These are phyloP conservation scores for Corymbia maculata DNA, from an alignment of 345 rosid species.

Conservation along the genomic window DNA sequence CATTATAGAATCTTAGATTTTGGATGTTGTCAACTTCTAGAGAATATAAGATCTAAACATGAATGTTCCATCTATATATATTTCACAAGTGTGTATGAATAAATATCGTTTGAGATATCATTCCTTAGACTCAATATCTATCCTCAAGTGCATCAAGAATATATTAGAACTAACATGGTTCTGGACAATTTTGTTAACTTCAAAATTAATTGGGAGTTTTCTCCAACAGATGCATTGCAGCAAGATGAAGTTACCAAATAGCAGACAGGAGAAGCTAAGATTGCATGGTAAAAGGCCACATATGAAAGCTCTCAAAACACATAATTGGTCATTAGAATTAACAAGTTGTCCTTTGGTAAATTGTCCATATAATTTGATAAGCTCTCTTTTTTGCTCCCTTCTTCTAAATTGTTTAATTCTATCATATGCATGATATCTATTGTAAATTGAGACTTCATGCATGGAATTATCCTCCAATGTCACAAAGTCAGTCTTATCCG, in stretches of 20 bases:
- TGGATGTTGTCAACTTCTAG: no score
- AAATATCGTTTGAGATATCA: no score
- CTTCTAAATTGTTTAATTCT: not conserved
- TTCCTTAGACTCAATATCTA: no score
- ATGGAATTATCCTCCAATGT: not conserved
- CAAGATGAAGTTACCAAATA: conserved; percentile 13
- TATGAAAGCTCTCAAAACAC: not conserved
- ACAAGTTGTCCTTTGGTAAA: not conserved
- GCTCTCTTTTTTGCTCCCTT: not conserved
- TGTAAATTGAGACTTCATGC: not conserved
- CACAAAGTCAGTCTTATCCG: not conserved
- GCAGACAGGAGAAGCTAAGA: conserved; percentile 22
- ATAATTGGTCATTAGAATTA: not conserved
- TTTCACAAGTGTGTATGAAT: no score
- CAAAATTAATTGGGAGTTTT: no score
- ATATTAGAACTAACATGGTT: no score
- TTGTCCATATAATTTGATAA: not conserved
- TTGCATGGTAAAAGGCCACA: not conserved
- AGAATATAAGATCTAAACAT: no score
- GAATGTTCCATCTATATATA: no score
- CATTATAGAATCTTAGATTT: no score
- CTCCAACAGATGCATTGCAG: not conserved
- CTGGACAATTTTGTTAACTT: no score
- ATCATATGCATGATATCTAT: not conserved
- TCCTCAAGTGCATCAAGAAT: no score